These are phyloP conservation scores for Microbotryum lychnidis-dioicae DNA, from an alignment of 1,284 basidiomycete genomes.

Conservation along the genomic window DNA sequence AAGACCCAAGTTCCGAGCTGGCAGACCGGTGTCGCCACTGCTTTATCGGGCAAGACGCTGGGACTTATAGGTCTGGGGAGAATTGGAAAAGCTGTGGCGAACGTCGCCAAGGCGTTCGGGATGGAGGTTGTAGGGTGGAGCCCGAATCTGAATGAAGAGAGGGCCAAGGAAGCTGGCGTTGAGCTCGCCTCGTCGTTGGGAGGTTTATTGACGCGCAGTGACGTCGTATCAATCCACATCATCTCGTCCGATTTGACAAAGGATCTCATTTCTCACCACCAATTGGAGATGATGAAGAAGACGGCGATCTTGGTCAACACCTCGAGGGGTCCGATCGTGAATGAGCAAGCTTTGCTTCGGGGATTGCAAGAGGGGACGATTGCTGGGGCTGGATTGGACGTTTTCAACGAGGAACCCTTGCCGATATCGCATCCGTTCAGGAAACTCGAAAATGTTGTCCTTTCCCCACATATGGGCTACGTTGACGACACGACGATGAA, in stretches of 20 bases:
- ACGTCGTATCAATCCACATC: slow-evolving; percentile 55
- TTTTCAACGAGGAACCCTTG: slow-evolving; percentile 57
- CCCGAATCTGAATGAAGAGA: slow-evolving; percentile 53
- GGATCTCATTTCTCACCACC: slow-evolving; percentile 46
- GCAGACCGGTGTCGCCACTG: slow-evolving; percentile 52
- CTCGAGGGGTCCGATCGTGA: slow-evolving; percentile 54
- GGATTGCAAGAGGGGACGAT: slow-evolving; percentile 32
- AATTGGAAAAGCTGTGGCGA: slow-evolving; percentile 44
- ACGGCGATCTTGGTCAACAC: slow-evolving; percentile 57
- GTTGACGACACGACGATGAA: slow-evolving; percentile 16
- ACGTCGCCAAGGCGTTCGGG: slow-evolving; percentile 54
- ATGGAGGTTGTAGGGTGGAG: slow-evolving; percentile 59
- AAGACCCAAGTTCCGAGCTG: slow-evolving; percentile 48
- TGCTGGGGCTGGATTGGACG: slow-evolving; percentile 40
- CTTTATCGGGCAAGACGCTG: slow-evolving; percentile 51
- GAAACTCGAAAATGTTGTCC: slow-evolving; percentile 48
- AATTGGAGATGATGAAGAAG: slow-evolving; percentile 50
- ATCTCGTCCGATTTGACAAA: slow-evolving; percentile 50
- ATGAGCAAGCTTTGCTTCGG: slow-evolving; percentile 50
- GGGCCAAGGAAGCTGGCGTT: slow-evolving; percentile 49
- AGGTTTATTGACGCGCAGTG: slow-evolving; percentile 49
- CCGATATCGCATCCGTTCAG: slow-evolving; percentile 52
- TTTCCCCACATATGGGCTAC: slow-evolving; percentile 54
- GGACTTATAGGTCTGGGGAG: slow-evolving; percentile 55
- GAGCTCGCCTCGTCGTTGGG: slow-evolving; percentile 49